Percentiles rank a stretch among this genome's conserved stretches.
These are phyloP conservation scores for Bipolaris oryzae DNA, from an alignment of 2,329 filamentous ascomycete genomes.

Conservation along the genomic window DNA sequence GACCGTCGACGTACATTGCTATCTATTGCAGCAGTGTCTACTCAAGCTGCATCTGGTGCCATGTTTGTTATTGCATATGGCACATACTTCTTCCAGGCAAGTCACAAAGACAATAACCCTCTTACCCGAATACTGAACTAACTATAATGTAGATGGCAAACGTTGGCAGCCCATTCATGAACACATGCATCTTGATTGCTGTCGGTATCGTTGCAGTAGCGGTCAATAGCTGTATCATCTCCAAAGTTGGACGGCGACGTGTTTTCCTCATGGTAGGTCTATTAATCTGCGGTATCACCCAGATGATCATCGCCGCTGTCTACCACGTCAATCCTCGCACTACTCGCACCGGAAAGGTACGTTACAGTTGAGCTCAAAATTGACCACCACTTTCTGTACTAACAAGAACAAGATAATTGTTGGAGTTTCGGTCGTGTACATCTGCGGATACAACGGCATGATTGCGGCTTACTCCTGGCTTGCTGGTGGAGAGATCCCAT, in stretches of 20 bases:
- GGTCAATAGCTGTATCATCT: slow-evolving; percentile 60
- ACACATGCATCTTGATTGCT: slow-evolving; percentile 61
- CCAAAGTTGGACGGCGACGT: slow-evolving; percentile 59
- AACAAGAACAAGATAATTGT: slow-evolving; percentile 51
- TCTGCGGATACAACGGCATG: slow-evolving; percentile 61
- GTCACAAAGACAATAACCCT: not conserved
- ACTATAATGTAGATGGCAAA: slow-evolving; percentile 33
- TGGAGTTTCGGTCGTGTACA: slow-evolving; percentile 60
- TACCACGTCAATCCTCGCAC: slow-evolving; percentile 56
- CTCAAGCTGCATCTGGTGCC: slow-evolving; percentile 61
- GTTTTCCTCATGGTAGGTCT: slow-evolving; percentile 61
- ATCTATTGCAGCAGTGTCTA: slow-evolving; percentile 56
- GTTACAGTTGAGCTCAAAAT: not conserved
- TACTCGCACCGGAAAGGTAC: slow-evolving; percentile 49
- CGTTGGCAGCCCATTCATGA: slow-evolving; percentile 57
- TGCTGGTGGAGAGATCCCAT: slow-evolving; percentile 63
- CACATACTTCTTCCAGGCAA: slow-evolving; percentile 41
- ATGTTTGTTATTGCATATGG: slow-evolving; percentile 55
- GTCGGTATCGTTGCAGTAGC: slow-evolving; percentile 62
- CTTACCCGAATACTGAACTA: not conserved
- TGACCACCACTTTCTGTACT: not conserved
- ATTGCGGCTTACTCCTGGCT: slow-evolving; percentile 64
- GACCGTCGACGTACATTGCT: slow-evolving; percentile 59
- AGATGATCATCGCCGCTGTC: slow-evolving; percentile 60
- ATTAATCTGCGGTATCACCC: slow-evolving; percentile 60